These are phyloP conservation scores for Ascochyta viciae-villosae DNA, from an alignment of 2,329 filamentous ascomycete species.

Conservation along the genomic window DNA sequence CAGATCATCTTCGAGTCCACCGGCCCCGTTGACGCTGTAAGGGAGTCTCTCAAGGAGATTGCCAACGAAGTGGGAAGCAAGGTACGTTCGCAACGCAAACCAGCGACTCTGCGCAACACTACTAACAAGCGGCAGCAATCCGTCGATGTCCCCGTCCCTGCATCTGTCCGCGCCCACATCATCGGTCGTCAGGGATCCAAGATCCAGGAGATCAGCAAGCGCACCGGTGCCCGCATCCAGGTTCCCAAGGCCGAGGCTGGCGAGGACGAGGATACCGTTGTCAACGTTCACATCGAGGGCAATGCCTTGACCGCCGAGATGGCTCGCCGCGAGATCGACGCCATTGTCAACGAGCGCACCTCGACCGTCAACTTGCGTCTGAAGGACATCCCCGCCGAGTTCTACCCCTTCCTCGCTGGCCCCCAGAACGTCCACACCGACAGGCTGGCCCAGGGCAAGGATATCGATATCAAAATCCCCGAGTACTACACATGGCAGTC, in stretches of 20 bases:
- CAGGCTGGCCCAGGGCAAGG: constrained; percentile 74
- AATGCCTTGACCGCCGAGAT: constrained; percentile 87
- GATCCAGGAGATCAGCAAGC: constrained; percentile 88
- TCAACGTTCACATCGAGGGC: constrained; percentile 89
- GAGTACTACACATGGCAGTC: constrained; percentile 76
- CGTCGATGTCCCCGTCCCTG: constrained; percentile 79
- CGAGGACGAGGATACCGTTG: constrained; percentile 76
- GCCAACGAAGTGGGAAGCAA: constrained; percentile 86
- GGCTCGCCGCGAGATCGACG: constrained; percentile 82
- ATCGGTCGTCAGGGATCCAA: constrained; percentile 91
- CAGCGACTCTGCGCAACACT: neutral
- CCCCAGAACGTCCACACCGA: constrained; percentile 72
- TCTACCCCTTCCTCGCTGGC: constrained; percentile 93
- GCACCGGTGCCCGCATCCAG: constrained; percentile 88
- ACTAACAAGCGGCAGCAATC: constrained; percentile 59
- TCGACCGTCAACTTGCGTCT: constrained; percentile 83
- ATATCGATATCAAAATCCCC: constrained; percentile 83
- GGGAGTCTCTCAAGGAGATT: constrained; percentile 87
- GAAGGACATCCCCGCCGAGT: constrained; percentile 85
- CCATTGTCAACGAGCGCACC: constrained; percentile 85
- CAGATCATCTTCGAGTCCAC: constrained; percentile 82
- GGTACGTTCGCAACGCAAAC: constrained; percentile 57
- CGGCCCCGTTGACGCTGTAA: constrained; percentile 82
- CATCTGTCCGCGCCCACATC: constrained; percentile 84
- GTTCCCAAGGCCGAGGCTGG: constrained; percentile 84